Evolutionary conservation across 768 basidiomycete genomes (phyloP).

Genomic region (Boletus insuetus): DNA sequence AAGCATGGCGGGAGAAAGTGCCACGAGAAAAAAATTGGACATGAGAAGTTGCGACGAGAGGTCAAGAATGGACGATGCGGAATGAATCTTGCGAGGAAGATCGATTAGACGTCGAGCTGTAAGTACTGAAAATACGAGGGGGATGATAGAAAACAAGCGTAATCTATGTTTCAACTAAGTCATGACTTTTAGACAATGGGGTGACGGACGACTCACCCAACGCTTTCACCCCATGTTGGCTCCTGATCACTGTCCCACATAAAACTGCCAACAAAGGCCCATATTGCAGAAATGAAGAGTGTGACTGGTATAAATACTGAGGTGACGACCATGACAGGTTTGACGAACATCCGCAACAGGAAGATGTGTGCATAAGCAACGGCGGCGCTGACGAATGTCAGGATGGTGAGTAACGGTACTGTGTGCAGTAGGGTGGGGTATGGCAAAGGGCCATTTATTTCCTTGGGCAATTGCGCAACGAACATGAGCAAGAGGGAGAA

Average conservation of each 20-base stretch:
- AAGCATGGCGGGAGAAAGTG: slow-evolving; percentile 71
- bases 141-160: slow-evolving; percentile 74
- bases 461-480: slow-evolving; percentile 43
- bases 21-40: slow-evolving; percentile 69
- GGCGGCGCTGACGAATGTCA: slow-evolving; percentile 67
- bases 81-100: slow-evolving; percentile 69
- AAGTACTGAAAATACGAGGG: slow-evolving; percentile 63
- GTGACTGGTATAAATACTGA: slow-evolving; percentile 74
- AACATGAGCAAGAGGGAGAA: slow-evolving; percentile 67
- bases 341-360: slow-evolving; percentile 76
- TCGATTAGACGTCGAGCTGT: slow-evolving; percentile 70
- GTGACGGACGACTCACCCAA: slow-evolving; percentile 52
- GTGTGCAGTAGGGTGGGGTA: slow-evolving; percentile 76
- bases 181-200: not conserved
- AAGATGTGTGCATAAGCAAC: slow-evolving; percentile 74
- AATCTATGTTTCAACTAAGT: slow-evolving; percentile 16
- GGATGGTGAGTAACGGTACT: slow-evolving; percentile 69
- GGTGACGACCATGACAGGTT: slow-evolving; percentile 78
- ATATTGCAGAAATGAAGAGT: slow-evolving; percentile 69
- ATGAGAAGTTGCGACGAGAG: slow-evolving; percentile 71
- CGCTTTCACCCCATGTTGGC: slow-evolving; percentile 80
- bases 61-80: slow-evolving; percentile 53
- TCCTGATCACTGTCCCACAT: slow-evolving; percentile 51
- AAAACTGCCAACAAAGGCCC: slow-evolving; percentile 83
- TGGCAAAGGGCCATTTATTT: slow-evolving; percentile 36